Evolutionary conservation across 169 alveolate species (phyloP), one percentile per base, ranked within the genome.

Genomic region (Ichthyophthirius multifiliis): DNA sequence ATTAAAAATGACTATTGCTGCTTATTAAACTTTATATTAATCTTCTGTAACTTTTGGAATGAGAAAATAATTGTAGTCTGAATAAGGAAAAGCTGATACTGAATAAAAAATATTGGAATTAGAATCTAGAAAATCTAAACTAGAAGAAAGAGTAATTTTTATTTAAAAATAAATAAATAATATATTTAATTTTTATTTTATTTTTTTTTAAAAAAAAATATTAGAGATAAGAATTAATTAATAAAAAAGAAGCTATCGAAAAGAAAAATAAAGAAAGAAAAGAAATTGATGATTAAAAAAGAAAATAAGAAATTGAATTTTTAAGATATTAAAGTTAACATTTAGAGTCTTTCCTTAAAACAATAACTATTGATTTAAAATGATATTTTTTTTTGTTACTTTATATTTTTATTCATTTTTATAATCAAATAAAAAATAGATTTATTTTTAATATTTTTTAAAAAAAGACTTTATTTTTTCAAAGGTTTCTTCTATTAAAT

Each of bases 1-100:
- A 83, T 73, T 89, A 30, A 89, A 89, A 83, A 92, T 92, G 96
- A 89, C 94, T 15, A 92, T 92, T 65, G 93, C 94, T 34, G 90
- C 93, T 27, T 92, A 92, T 73, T 89, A 92, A 74, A 92, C 94
- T 65, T 79, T 92, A 12, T 92, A 92, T 82, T 83, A 92, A 76
- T 84, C 90, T 43, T 90, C 96, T 32, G 92, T 89, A 10, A 85
- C 93, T 23, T 92, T 89, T 73, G 96, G 94, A 10, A 92, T 92
- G 90, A 89, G 94, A 83, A 92, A 92, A 76, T 86, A 92, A 78
- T 85, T 92, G 34, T 88, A 92, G 47, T 90, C 94, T 15, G 94
- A 92, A 55, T 84, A 76, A 73, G 96, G 94, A 1, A 92, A 89
- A 35, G 92, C 92, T 75, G 96, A 92, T 20, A 76, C 89, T 12